These are phyloP conservation scores for Verticillium zaregamsianum DNA, from an alignment of 2,329 filamentous ascomycete genomes.

Conservation along the genomic window DNA sequence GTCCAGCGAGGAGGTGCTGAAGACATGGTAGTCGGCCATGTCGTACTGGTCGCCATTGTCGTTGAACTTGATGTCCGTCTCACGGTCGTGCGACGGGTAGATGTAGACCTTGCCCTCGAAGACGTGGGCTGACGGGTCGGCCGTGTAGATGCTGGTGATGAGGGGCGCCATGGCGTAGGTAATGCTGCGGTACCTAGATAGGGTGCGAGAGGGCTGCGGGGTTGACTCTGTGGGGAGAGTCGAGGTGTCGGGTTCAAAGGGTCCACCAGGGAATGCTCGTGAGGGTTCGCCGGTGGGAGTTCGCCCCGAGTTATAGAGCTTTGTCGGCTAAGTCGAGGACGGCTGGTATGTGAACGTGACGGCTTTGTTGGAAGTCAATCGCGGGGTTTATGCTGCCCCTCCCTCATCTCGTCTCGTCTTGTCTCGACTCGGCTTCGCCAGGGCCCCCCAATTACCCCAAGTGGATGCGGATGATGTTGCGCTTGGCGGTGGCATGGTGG, in stretches of 20 bases:
- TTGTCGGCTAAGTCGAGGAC: neutral
- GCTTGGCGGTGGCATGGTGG: conserved; percentile 5
- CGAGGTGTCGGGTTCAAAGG: neutral
- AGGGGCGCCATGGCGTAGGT: conserved; percentile 47
- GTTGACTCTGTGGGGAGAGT: neutral
- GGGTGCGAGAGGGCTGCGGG: neutral
- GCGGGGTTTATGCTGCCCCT: conserved; percentile 1
- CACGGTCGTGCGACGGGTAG: conserved; percentile 77
- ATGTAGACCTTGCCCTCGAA: conserved; percentile 73
- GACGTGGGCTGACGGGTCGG: conserved; percentile 76
- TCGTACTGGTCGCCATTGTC: conserved; percentile 85
- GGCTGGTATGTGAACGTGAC: neutral
- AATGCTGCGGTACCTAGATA: neutral
- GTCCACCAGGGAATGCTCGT: neutral
- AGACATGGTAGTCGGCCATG: conserved; percentile 81
- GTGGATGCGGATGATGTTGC: conserved; percentile 6
- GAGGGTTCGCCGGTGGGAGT: neutral
- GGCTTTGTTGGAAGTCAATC: neutral
- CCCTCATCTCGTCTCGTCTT: neutral
- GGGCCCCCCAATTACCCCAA: neutral
- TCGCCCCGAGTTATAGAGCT: neutral
- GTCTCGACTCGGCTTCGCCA: neutral
- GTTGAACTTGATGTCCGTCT: conserved; percentile 71
- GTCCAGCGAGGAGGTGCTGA: conserved; percentile 51
- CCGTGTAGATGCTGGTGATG: conserved; percentile 72